phyloP scores from a whole-genome alignment of 139 green algal genomes.

The Zygnema circumcarinatum region DNA sequence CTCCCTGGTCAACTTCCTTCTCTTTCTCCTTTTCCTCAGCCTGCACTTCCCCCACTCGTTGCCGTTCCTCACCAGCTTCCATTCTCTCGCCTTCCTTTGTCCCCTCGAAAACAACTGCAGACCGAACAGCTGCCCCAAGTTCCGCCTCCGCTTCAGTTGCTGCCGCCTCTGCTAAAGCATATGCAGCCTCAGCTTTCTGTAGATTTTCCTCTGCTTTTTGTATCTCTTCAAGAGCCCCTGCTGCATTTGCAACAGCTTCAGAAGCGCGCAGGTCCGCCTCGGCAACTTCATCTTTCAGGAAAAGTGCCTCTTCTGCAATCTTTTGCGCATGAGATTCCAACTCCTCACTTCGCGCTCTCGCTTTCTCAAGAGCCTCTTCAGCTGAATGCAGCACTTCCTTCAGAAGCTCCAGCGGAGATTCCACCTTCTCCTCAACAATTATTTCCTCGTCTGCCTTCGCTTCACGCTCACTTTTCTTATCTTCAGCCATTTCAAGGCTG shows the following conservation, averaged over 20 bases:
- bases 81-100: conserved; percentile 14
- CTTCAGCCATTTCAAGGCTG: neutral
- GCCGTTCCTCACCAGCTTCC: neutral
- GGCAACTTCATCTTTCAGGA: conserved; percentile 27
- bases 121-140: neutral
- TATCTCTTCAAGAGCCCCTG: neutral
- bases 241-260: conserved; percentile 18
- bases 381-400: neutral
- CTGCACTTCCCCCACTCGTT: neutral
- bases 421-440: too few relatives aligned
- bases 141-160: conserved; percentile 32
- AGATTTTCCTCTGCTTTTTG: conserved; percentile 11
- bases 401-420: neutral
- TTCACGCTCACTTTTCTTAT: neutral
- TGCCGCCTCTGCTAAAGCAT: neutral
- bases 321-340: conserved; percentile 43
- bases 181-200: neutral
- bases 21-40: neutral
- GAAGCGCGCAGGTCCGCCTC: conserved; percentile 1
- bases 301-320: conserved; percentile 44
- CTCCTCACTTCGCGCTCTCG: neutral
- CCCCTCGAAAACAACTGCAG: neutral
- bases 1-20: conserved; percentile 26
- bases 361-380: conserved; percentile 40
- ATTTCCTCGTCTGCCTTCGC: too few relatives aligned